phyloP scores from a whole-genome alignment of 352 stramenopile genomes.

The Globisporangium cystogenes region DNA sequence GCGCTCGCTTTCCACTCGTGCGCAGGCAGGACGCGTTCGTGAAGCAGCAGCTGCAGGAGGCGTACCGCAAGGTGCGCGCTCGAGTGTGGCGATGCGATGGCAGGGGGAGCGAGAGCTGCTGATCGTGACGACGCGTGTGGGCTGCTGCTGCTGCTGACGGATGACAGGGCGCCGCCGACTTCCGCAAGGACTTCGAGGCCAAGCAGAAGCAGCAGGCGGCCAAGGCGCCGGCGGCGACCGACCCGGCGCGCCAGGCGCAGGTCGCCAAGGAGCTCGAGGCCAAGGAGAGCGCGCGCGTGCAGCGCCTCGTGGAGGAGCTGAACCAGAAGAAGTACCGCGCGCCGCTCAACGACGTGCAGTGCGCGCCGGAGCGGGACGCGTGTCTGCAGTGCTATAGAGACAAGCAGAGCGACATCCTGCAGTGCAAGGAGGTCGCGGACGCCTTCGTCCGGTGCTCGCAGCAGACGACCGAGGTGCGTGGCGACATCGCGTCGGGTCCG shows the following conservation, averaged over 20 bases:
- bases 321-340: conserved; percentile 83
- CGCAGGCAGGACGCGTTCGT: conserved; percentile 48
- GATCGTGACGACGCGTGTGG: not conserved
- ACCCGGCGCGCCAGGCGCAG: conserved; percentile 46
- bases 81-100: not conserved
- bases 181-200: conserved; percentile 51
- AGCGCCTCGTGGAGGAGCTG: conserved; percentile 72
- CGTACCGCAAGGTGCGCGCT: conserved; percentile 56
- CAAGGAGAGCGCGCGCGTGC: conserved; percentile 56
- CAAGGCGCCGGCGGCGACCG: not conserved
- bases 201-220: conserved; percentile 28
- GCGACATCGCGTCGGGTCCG: not conserved
- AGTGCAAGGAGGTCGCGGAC: conserved; percentile 84
- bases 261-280: conserved; percentile 65
- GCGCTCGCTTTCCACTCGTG: not conserved
- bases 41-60: conserved; percentile 74
- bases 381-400: conserved; percentile 87
- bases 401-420: conserved; percentile 69
- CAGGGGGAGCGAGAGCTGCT: not conserved
- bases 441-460: conserved; percentile 79
- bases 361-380: conserved; percentile 63
- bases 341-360: conserved; percentile 78
- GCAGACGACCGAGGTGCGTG: conserved; percentile 67
- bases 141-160: not conserved
- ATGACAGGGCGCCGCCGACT: conserved; percentile 57